Base-by-base conservation (phyloP, 345 rosid genomes). In the Microcos paniculata region DNA sequence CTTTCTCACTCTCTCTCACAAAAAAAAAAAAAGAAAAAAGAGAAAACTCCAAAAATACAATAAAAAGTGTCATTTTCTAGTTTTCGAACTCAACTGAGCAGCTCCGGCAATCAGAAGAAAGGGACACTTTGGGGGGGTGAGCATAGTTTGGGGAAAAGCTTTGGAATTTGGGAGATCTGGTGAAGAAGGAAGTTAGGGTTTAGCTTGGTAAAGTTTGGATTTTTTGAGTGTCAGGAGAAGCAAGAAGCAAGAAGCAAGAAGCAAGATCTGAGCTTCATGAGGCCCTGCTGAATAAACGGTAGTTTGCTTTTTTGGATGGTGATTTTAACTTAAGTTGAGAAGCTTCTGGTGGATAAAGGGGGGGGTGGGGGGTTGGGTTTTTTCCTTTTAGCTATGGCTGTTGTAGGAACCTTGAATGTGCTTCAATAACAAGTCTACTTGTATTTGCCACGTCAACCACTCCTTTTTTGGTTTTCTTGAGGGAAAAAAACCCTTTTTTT, bases 121-220 rank as follows among this genome's bases (percentile, higher is more conserved):
- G 18, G 69, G 30, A 2, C 64, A 30, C 26, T 35, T 62, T 11
- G 16, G 67, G 65, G 65, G 38, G 52, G 7, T 48, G 72, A 68
- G 21, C n/a, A 12, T 46, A 28, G 56, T 48, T 18, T 48, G 38
- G 42, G 26, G 1, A 28, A 28, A 69, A 49, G 24, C 16, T 30
- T 68, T 69, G 23, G 38, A 55, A 71, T 35, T 58, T 55, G 75
- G 75, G 64, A 71, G 75, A 53, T 69, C 72, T 69, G 72, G 72
- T 45, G 42, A 69, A 48, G 72, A 46, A 67, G 71, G 26, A 46
- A 67, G 24, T 24, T 69, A 48, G 58, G 72, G 72, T 69, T 69
- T 69, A 48, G 72, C 26, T 69, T 48, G 24, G 42, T 10, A 23
- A 11, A 45, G 21, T 30, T 59, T 59, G 51, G 33, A 24, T 28